Conservation (phyloP, 1,284 basidiomycete genomes). For the Fomitopsis schrenkii region DNA sequence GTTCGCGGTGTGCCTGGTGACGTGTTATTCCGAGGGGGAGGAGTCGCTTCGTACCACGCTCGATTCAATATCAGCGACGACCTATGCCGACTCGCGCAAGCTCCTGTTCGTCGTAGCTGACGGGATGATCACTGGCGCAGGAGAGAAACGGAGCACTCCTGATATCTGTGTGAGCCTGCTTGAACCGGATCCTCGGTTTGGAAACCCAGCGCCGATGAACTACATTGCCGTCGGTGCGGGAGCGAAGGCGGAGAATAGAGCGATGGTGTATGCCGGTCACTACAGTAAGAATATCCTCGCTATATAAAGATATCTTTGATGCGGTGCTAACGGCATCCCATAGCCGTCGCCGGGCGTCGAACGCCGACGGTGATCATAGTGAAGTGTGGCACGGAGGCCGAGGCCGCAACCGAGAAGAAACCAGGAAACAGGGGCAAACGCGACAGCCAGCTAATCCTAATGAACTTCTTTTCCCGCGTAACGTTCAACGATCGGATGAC, state of each 20-base stretch:
- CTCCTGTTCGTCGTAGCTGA: slow-evolving; percentile 95
- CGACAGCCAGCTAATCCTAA: slow-evolving; percentile 97
- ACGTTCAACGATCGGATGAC: slow-evolving; percentile 99
- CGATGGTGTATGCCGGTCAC: slow-evolving; percentile 99
- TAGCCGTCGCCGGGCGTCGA: slow-evolving; percentile 78
- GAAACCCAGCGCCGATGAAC: slow-evolving; percentile 94
- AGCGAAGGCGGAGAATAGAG: slow-evolving; percentile 87
- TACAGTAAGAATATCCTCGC: slow-evolving; percentile 68
- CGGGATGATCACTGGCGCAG: slow-evolving; percentile 98
- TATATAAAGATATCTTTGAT: not conserved
- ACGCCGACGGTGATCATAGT: slow-evolving; percentile 96
- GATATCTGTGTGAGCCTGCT: slow-evolving; percentile 93
- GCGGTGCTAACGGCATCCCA: slow-evolving; percentile 4
- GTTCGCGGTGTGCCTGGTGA: slow-evolving; percentile 93
- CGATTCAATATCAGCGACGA: slow-evolving; percentile 88
- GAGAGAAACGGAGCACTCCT: slow-evolving; percentile 92
- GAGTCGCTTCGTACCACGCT: slow-evolving; percentile 90
- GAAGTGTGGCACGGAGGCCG: slow-evolving; percentile 91
- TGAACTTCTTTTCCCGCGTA: slow-evolving; percentile 99
- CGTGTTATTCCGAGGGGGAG: slow-evolving; percentile 97
- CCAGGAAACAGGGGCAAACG: slow-evolving; percentile 98
- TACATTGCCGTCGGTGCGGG: slow-evolving; percentile 92
- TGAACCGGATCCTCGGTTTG: slow-evolving; percentile 93
- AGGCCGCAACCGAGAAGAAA: slow-evolving; percentile 82
- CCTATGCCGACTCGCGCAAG: slow-evolving; percentile 90